A percentile compares a stretch with the other conserved stretches of the same genome.
These are phyloP conservation scores for Fusarium fujikuroi DNA, from an alignment of 2,329 filamentous ascomycete species.

Conservation along the genomic window DNA sequence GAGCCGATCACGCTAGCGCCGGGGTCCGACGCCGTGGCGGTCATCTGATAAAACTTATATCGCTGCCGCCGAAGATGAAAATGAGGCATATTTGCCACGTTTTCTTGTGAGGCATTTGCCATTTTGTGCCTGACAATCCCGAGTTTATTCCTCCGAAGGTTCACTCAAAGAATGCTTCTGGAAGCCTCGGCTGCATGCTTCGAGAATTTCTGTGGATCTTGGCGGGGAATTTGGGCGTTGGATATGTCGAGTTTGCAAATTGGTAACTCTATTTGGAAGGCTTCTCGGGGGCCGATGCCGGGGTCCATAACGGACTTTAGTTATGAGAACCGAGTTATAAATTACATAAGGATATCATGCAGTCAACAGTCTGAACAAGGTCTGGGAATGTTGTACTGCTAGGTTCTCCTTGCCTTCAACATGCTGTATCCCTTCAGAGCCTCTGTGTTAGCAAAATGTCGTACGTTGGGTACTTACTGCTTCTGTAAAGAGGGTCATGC, in stretches of 20 bases:
- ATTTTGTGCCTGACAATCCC: not conserved
- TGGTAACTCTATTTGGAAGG: not conserved
- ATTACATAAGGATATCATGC: not conserved
- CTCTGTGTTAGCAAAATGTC: not conserved
- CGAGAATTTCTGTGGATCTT: not conserved
- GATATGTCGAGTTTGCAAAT: not conserved
- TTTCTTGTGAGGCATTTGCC: not conserved
- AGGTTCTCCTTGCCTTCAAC: not conserved
- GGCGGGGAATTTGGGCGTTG: not conserved
- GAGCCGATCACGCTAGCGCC: constrained; percentile 26
- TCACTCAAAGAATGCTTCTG: not conserved
- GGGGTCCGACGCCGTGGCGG: not conserved
- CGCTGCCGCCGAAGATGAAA: not conserved
- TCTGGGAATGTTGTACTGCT: not conserved
- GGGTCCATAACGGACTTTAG: not conserved
- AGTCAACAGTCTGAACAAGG: not conserved
- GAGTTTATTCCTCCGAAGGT: not conserved
- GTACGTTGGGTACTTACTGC: not conserved
- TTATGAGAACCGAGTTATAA: not conserved
- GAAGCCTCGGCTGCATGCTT: not conserved
- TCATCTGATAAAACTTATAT: not conserved
- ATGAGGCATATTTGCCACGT: not conserved
- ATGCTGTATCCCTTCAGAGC: not conserved
- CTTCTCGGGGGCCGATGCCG: not conserved
- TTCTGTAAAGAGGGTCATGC: not conserved